phyloP scores from a whole-genome alignment of 108 stramenopile genomes.

The Epithemia pelagica region DNA sequence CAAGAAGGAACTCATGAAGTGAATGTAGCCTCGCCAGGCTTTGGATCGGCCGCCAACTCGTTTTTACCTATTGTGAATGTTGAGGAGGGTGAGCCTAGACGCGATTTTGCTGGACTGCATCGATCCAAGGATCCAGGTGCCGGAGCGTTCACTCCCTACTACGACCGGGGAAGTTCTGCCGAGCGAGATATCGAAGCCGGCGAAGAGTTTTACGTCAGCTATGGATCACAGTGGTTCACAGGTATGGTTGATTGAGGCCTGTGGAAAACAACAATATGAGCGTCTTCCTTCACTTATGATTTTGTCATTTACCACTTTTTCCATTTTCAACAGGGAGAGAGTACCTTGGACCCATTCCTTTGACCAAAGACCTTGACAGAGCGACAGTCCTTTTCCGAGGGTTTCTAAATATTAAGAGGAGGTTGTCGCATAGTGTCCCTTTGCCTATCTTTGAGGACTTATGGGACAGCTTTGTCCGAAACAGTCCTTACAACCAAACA shows the following conservation, averaged over 20 bases:
- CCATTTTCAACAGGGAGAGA: slow-evolving; percentile 1
- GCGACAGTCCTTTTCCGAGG: slow-evolving; percentile 18
- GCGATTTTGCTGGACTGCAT: slow-evolving; percentile 30
- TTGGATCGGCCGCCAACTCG: slow-evolving; percentile 32
- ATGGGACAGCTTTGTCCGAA: slow-evolving; percentile 22
- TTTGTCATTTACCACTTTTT: neutral
- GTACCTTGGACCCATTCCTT: slow-evolving; percentile 30
- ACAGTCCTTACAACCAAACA: slow-evolving; percentile 11
- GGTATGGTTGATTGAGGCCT: neutral
- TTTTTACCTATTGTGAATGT: slow-evolving; percentile 31
- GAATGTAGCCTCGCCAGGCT: slow-evolving; percentile 30
- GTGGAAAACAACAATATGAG: neutral
- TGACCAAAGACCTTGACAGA: slow-evolving; percentile 17
- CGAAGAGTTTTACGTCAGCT: slow-evolving; percentile 37
- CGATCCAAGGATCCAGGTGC: slow-evolving; percentile 46
- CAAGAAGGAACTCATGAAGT: slow-evolving; percentile 17
- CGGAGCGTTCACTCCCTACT: slow-evolving; percentile 32
- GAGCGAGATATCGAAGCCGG: slow-evolving; percentile 20
- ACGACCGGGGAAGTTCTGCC: slow-evolving; percentile 25
- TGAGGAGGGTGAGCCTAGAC: slow-evolving; percentile 14
- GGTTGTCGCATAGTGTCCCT: neutral
- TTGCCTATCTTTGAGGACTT: slow-evolving; percentile 6
- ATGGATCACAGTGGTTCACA: slow-evolving; percentile 16
- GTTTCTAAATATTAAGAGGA: neutral
- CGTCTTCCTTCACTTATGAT: no score